phyloP scores from a whole-genome alignment of 805 yeast species.

The Ogataea polymorpha region DNA sequence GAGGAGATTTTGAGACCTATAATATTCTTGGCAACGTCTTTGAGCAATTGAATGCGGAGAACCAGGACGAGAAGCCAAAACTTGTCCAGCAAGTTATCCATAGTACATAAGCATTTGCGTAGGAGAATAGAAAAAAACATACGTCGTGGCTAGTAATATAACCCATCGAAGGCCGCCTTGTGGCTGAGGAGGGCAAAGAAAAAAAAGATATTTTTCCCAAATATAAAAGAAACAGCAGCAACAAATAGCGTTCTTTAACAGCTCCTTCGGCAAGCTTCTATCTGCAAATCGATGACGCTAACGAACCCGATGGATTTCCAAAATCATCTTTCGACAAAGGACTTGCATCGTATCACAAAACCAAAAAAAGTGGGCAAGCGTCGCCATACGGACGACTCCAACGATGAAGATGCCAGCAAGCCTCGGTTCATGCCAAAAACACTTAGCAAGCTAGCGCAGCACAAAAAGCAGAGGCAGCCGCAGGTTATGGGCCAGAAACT shows the following conservation, averaged over 20 bases:
- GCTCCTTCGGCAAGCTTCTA: not conserved
- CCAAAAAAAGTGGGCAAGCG: slow-evolving; percentile 21
- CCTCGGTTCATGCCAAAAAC: slow-evolving; percentile 4
- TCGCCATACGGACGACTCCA: slow-evolving; percentile 14
- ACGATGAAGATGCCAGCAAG: slow-evolving; percentile 11
- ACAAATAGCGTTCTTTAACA: not conserved
- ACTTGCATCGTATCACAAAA: slow-evolving; percentile 16
- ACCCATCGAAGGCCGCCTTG: not conserved
- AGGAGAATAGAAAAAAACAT: not conserved
- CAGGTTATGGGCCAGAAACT: slow-evolving; percentile 54
- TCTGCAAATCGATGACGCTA: not conserved
- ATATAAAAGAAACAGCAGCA: slow-evolving; percentile 7
- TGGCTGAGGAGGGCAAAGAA: slow-evolving; percentile 9
- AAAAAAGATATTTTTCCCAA: slow-evolving; percentile 4
- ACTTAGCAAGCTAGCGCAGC: slow-evolving; percentile 4
- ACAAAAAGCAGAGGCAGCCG: slow-evolving; percentile 36
- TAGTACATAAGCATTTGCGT: slow-evolving; percentile 4
- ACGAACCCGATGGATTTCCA: slow-evolving; percentile 6
- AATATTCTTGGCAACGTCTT: slow-evolving; percentile 14
- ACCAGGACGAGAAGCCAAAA: not conserved
- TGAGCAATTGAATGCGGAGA: slow-evolving; percentile 10
- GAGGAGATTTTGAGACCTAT: slow-evolving; percentile 15
- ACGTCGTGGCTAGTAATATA: slow-evolving; percentile 4
- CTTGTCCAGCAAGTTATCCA: not conserved
- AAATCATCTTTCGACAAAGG: slow-evolving; percentile 14